Conservation (phyloP, 2,329 filamentous ascomycete genomes). For the Phialophora chinensis region DNA sequence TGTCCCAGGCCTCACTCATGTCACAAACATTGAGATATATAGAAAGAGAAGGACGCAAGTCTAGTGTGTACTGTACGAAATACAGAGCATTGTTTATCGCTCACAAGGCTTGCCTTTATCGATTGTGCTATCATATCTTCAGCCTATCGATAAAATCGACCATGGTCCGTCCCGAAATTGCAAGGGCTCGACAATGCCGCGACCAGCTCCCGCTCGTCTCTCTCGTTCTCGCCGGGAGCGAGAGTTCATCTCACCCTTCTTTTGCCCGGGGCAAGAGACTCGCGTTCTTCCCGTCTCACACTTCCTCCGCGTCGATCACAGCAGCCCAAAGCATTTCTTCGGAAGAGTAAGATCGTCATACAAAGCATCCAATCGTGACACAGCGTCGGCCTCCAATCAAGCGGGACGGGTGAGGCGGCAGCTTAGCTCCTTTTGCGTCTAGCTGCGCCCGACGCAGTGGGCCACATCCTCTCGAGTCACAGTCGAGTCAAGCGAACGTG, state of each 20-base stretch:
- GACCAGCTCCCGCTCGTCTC: neutral
- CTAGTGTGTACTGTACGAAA: slow-evolving; percentile 19
- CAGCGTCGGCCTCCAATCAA: slow-evolving; percentile 31
- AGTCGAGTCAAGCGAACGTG: slow-evolving; percentile 3
- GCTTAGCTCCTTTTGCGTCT: slow-evolving; percentile 24
- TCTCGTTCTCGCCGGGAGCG: neutral
- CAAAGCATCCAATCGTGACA: slow-evolving; percentile 31
- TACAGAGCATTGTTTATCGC: slow-evolving; percentile 10
- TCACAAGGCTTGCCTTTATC: slow-evolving; percentile 21
- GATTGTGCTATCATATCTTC: slow-evolving; percentile 29
- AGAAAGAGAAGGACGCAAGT: slow-evolving; percentile 35
- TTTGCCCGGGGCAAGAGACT: neutral
- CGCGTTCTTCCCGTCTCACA: slow-evolving; percentile 6
- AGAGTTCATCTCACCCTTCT: neutral
- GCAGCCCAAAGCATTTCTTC: slow-evolving; percentile 17
- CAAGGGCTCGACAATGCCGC: neutral
- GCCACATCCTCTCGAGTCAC: slow-evolving; percentile 5
- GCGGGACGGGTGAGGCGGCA: slow-evolving; percentile 29
- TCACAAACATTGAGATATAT: slow-evolving; percentile 27
- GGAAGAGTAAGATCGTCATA: slow-evolving; percentile 18
- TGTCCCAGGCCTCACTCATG: slow-evolving; percentile 26
- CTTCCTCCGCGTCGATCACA: slow-evolving; percentile 11
- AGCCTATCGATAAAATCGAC: slow-evolving; percentile 31
- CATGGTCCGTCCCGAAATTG: slow-evolving; percentile 1
- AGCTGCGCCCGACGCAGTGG: slow-evolving; percentile 22